Conservation (phyloP, 2,329 filamentous ascomycete species). For the Monosporascus cannonballus region DNA sequence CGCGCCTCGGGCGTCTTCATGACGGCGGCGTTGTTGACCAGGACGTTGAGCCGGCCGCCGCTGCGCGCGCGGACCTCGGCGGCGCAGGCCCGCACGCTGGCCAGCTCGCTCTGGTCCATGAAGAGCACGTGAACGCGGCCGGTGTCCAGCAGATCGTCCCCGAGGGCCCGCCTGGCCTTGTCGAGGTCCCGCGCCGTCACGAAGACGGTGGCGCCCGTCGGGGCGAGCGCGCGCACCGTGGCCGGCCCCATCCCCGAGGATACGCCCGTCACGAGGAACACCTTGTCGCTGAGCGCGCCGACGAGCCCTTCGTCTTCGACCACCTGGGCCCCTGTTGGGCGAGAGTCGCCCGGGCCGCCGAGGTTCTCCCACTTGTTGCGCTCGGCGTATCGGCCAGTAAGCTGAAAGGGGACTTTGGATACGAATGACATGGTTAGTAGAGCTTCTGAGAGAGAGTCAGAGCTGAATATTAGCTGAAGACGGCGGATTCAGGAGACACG, state of each 20-base stretch:
- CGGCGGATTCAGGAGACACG: no score
- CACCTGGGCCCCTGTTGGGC: slow-evolving; percentile 31
- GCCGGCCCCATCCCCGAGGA: slow-evolving; percentile 36
- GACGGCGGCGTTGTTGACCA: slow-evolving; percentile 41
- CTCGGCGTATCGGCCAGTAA: slow-evolving; percentile 18
- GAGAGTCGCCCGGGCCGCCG: slow-evolving; percentile 29
- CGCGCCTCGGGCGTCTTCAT: slow-evolving; percentile 29
- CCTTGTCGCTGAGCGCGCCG: slow-evolving; percentile 29
- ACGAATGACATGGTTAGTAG: slow-evolving; percentile 3
- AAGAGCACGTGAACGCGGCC: slow-evolving; percentile 29
- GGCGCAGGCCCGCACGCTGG: slow-evolving; percentile 25
- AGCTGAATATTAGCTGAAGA: no score
- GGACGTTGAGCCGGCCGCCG: slow-evolving; percentile 15
- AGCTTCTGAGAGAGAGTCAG: background rate
- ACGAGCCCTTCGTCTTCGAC: slow-evolving; percentile 27
- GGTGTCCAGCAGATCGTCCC: slow-evolving; percentile 14
- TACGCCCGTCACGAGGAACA: slow-evolving; percentile 34
- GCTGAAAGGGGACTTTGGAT: slow-evolving; percentile 12
- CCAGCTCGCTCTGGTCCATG: slow-evolving; percentile 24
- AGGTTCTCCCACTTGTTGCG: slow-evolving; percentile 15
- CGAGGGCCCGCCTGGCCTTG: slow-evolving; percentile 24
- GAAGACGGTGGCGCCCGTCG: slow-evolving; percentile 39
- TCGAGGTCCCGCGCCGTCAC: slow-evolving; percentile 36
- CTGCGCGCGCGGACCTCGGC: slow-evolving; percentile 14
- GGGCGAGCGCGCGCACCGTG: slow-evolving; percentile 33